A percentile compares a stretch with the other conserved stretches of the same genome.
These are phyloP conservation scores for Orbilia quercus DNA, from an alignment of 2,329 filamentous ascomycete species.

Conservation along the genomic window DNA sequence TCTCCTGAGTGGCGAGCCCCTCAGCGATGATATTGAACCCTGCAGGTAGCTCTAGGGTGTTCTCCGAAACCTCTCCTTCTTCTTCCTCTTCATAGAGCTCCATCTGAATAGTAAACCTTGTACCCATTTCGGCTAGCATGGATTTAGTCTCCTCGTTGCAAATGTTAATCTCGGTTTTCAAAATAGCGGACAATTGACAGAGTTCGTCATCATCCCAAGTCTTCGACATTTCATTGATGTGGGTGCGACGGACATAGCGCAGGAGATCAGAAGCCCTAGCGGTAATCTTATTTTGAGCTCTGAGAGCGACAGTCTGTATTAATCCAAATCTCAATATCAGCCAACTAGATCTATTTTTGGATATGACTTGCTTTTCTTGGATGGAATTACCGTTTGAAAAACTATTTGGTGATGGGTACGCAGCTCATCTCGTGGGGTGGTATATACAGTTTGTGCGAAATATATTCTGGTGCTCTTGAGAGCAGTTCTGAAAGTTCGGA, in stretches of 20 bases:
- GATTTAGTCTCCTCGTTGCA: constrained; percentile 36
- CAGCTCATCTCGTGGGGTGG: constrained; percentile 13
- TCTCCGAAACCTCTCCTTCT: not conserved
- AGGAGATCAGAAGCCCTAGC: constrained; percentile 25
- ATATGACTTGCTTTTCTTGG: not conserved
- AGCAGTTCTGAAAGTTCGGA: constrained; percentile 32
- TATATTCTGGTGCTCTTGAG: constrained; percentile 21
- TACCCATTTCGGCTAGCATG: constrained; percentile 49
- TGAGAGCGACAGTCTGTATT: constrained; percentile 32
- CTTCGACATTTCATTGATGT: constrained; percentile 10
- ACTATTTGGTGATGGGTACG: constrained; percentile 32
- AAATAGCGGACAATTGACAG: not conserved
- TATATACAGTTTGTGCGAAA: constrained; percentile 38
- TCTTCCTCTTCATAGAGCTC: constrained; percentile 17
- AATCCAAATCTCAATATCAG: no score
- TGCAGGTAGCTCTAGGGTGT: no score
- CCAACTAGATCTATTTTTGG: no score
- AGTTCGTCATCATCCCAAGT: constrained; percentile 41
- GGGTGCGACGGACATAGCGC: constrained; percentile 24
- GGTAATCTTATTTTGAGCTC: constrained; percentile 35
- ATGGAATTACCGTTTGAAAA: constrained; percentile 38
- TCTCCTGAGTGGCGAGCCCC: not conserved
- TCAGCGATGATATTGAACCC: not conserved
- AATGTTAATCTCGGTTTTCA: not conserved
- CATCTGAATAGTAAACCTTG: constrained; percentile 41